A percentile compares a stretch with the other conserved stretches of the same genome.
phyloP scores from a whole-genome alignment of 2,329 filamentous ascomycete species.

The Neofusicoccum kwambonambiense region DNA sequence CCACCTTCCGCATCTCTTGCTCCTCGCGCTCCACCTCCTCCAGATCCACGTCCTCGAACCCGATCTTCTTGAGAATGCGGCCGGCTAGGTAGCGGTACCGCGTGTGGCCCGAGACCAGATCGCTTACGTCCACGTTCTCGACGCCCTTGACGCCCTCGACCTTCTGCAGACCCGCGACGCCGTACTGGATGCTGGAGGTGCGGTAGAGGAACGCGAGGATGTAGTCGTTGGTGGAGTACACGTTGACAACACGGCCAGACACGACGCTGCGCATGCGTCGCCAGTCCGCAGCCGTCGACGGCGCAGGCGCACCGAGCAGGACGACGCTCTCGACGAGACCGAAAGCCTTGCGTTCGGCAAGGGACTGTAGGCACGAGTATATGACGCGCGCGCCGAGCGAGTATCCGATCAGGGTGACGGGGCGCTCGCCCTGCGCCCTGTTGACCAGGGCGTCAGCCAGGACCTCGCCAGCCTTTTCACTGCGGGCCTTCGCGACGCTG shows the following conservation, averaged over 20 bases:
- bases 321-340: constrained; percentile 82
- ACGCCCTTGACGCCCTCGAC: constrained; percentile 69
- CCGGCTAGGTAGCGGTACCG: constrained; percentile 53
- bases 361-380: constrained; percentile 73
- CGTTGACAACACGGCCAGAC: constrained; percentile 79
- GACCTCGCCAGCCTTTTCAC: constrained; percentile 76
- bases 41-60: constrained; percentile 53
- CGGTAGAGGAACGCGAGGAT: constrained; percentile 86
- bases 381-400: constrained; percentile 80
- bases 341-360: constrained; percentile 77
- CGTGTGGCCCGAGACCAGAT: constrained; percentile 51
- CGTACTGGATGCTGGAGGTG: constrained; percentile 76
- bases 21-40: constrained; percentile 49
- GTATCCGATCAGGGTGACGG: constrained; percentile 78
- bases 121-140: constrained; percentile 56
- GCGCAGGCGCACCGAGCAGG: constrained; percentile 76
- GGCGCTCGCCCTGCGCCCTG: constrained; percentile 75
- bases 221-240: constrained; percentile 83
- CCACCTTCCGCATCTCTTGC: constrained; percentile 33
- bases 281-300: constrained; percentile 72
- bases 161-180: constrained; percentile 78
- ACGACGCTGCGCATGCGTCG: constrained; percentile 74
- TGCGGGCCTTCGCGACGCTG: constrained; percentile 70
- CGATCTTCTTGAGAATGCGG: constrained; percentile 50
- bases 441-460: constrained; percentile 82